phyloP scores from a whole-genome alignment of 2,329 filamentous ascomycete genomes.

The Cordyceps tenuipes region DNA sequence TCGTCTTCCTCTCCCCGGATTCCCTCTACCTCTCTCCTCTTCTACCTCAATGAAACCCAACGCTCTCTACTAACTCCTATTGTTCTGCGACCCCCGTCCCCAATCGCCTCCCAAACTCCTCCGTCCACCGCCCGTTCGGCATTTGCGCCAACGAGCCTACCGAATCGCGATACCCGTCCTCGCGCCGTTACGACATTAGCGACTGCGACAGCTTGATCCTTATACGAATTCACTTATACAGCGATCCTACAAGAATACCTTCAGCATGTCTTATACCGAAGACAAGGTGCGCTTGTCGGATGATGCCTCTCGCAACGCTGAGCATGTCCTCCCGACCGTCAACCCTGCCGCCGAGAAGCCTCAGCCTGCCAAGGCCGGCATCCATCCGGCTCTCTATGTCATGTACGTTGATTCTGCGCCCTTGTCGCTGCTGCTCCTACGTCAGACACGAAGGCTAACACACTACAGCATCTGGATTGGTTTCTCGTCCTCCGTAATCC shows the following conservation, averaged over 20 bases:
- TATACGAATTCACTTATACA: background rate
- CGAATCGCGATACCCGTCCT: background rate
- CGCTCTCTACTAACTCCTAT: background rate
- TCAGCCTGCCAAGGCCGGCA: slow-evolving; percentile 51
- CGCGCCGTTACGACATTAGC: background rate
- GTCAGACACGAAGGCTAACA: background rate
- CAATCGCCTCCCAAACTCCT: background rate
- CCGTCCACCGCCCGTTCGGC: background rate
- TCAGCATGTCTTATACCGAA: slow-evolving; percentile 16
- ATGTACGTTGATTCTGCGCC: slow-evolving; percentile 36
- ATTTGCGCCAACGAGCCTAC: background rate
- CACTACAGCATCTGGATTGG: slow-evolving; percentile 76
- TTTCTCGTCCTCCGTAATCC: slow-evolving; percentile 86
- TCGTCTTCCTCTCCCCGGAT: background rate
- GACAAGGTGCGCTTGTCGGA: slow-evolving; percentile 12
- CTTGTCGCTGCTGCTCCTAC: slow-evolving; percentile 11
- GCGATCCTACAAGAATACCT: background rate
- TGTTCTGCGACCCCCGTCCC: background rate
- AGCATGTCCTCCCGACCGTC: slow-evolving; percentile 66
- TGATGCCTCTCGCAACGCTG: slow-evolving; percentile 31
- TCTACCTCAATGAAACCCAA: background rate
- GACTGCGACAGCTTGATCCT: background rate
- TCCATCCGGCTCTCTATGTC: slow-evolving; percentile 85
- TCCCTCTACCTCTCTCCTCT: background rate
- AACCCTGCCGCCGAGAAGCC: slow-evolving; percentile 69